phyloP scores from a whole-genome alignment of 805 yeast species.

The Metschnikowia rubicola region DNA sequence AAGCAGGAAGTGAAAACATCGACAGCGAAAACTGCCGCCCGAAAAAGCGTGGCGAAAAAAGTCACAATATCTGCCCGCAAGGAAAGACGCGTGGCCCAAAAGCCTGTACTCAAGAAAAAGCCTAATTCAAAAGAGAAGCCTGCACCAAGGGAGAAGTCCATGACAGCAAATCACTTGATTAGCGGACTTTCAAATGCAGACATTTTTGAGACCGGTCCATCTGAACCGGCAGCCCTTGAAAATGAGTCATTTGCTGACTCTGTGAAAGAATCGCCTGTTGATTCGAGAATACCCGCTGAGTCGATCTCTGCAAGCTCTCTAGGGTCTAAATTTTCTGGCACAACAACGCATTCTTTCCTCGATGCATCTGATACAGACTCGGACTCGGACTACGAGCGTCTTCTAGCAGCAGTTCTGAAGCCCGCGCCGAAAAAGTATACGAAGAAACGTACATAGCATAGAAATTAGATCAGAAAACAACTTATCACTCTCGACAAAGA shows the following conservation, averaged over 20 bases:
- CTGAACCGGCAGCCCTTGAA: not conserved
- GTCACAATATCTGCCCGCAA: not conserved
- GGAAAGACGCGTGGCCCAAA: not conserved
- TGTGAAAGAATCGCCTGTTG: too few species aligned
- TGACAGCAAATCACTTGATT: not conserved
- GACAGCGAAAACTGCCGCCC: not conserved
- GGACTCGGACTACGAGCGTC: conserved; percentile 17
- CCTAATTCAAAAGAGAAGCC: not conserved
- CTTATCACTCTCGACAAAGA: too few species aligned
- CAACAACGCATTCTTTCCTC: too few species aligned
- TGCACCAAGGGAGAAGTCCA: not conserved
- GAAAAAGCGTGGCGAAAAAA: not conserved
- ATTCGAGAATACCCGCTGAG: too few species aligned
- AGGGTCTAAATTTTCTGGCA: not conserved
- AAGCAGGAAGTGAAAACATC: not conserved
- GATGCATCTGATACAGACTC: not conserved
- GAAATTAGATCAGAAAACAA: too few species aligned
- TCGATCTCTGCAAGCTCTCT: not conserved
- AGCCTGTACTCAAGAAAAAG: not conserved
- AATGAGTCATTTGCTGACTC: too few species aligned
- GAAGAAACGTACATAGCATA: conserved; percentile 4
- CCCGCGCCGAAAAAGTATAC: conserved; percentile 13
- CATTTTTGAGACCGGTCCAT: not conserved
- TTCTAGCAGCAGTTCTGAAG: conserved; percentile 10
- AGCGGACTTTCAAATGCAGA: not conserved